Base-by-base conservation (phyloP, 257 asterid genomes). In the Nicotiana tomentosiformis region DNA sequence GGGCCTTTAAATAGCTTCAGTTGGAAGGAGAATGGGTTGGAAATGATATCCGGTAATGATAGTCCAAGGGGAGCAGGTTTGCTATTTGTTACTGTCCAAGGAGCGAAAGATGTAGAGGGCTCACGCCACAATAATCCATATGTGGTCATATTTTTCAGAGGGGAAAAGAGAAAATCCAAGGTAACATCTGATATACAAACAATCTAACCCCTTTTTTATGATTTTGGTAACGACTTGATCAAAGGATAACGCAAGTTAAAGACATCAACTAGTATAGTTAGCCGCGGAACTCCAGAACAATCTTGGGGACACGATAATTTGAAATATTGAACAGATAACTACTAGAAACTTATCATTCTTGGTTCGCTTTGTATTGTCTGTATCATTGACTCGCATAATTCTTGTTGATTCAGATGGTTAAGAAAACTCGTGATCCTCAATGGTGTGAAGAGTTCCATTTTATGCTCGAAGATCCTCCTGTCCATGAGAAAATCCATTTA, bases 391-490 rank as follows among this genome's bases (percentile, higher is more conserved):
- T 53, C 7, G 58, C 5, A 1, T 53, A 53, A 53, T 14, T 53
- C 58, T 53, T 46, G 53, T 26, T 65, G 46, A 26, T 74, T 66
- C 84, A 94, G 98, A 87, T 89, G 89, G 85, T 93, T 37, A 88
- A 87, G 53, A 91, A 84, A 89, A 91, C 91, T 39, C 95, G 98
- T 1, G 87, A 95, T 83, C 98, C 98, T 15, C 60, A 67, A 15
- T 95, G 98, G 98, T 88, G 93, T 39, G 98, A 95, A 84, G 98
- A 93, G 90, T 93, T 95, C 82, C 97, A 95, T 35, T 95, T 92
- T 88, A 83, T 92, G 94, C 92, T 91, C 3, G 98, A 95, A 69
- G 98, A 95, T 82, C 93, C 98, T 77, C 98, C 98, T 0, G 72
- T 92, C 82, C 91, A 89, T 9, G 98, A 95, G 65, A 93, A 89